Evolutionary conservation across 2,329 filamentous ascomycete species (phyloP), one percentile per base, ranked within the genome.

Genomic region (Pseudodiploospora longispora): DNA sequence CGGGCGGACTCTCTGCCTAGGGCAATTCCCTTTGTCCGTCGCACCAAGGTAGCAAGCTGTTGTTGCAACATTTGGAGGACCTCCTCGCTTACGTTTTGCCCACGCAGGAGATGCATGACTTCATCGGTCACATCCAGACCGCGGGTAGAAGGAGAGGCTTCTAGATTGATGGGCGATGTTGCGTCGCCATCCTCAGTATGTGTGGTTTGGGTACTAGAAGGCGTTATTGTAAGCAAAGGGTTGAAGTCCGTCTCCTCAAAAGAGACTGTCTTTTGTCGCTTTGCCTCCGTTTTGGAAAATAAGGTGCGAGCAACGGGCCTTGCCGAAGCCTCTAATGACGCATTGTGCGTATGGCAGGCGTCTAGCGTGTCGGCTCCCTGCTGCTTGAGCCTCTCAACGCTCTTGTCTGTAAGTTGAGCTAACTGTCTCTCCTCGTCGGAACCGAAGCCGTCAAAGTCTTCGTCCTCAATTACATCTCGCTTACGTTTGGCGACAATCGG

Each of bases 1-100:
- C 85, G 67, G 4, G 76, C 73, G 6, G 83, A 75, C 47, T 91
- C 84, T 3, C 85, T 69, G 1, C 83, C 83, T 49, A 74, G 74
- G 34, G 71, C 69, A 19, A 85, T 69, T 0, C 85, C 85, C 53
- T 75, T 76, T 0, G 73, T 70, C 41, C 71, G 73, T 41, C 80
- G 63, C 10, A 77, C 74, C 50, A 85, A 72, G 37, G 65, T 74
- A 32, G 72, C 68, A 30, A 87, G 65, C 6, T 76, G 52, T 27
- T 51, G 47, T 1, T 61, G 59, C 2, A 83, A 59, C 27, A 57
- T 61, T 2, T 52, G 46, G 4, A 67, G 59, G 1, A 67, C 62
- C 0, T 55, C 47, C 2, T 59, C 55, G 27, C 66, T 62, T 10
- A 80, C 50, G 6, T 61, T 54, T 44, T 71, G 64, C 36, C 59